Evolutionary conservation across 148 eudicot species (phyloP).

Genomic region (Mesembryanthemum crystallinum): DNA sequence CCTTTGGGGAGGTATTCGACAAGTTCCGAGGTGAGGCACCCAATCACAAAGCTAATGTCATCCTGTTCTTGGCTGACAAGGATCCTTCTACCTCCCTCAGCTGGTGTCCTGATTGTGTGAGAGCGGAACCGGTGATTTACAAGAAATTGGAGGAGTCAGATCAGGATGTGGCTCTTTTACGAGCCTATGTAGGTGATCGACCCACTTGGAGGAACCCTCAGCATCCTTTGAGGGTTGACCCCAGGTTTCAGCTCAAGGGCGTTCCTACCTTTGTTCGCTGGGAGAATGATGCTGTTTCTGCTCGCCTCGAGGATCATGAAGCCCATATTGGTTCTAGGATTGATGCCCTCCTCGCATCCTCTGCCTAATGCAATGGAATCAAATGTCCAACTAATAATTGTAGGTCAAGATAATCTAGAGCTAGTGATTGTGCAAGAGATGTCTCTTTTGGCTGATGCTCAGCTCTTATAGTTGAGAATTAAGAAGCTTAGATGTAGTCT

Average conservation of each 20-base stretch:
- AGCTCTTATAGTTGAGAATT: background rate
- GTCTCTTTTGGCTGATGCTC: background rate
- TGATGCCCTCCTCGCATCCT: slow-evolving; percentile 42
- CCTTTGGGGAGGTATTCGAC: slow-evolving; percentile 49
- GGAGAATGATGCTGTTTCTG: slow-evolving; percentile 55
- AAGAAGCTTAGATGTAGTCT: background rate
- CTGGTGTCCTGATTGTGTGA: slow-evolving; percentile 98
- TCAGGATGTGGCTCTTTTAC: slow-evolving; percentile 55
- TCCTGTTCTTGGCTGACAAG: slow-evolving; percentile 81
- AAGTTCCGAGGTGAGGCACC: slow-evolving; percentile 56
- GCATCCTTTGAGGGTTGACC: slow-evolving; percentile 76
- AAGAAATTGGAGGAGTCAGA: slow-evolving; percentile 58
- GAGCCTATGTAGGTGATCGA: slow-evolving; percentile 86
- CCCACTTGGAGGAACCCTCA: slow-evolving; percentile 87
- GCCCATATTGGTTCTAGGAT: slow-evolving; percentile 68
- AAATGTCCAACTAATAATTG: background rate
- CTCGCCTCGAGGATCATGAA: slow-evolving; percentile 89
- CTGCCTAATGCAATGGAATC: background rate
- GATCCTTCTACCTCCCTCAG: slow-evolving; percentile 78
- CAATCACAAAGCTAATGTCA: slow-evolving; percentile 65
- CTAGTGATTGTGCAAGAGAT: background rate
- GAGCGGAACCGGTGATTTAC: slow-evolving; percentile 94
- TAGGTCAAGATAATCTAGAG: background rate
- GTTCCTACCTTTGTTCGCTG: slow-evolving; percentile 84
- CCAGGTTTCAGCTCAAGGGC: slow-evolving; percentile 67